phyloP scores from a whole-genome alignment of 2,329 filamentous ascomycete species.

The Macrophomina phaseolina region DNA sequence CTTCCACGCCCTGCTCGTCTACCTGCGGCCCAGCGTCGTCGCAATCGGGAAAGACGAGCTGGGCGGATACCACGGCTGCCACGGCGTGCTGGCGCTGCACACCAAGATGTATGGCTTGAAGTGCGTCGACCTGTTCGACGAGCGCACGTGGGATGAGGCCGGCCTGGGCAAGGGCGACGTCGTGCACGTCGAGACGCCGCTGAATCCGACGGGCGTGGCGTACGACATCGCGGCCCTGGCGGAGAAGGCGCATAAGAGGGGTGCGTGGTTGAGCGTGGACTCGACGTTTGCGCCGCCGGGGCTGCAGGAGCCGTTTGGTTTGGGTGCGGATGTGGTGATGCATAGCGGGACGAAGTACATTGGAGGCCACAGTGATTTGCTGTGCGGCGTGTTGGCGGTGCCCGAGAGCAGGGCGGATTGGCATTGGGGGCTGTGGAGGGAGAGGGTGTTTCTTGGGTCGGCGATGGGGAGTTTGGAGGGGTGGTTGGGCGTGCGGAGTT shows the following conservation, averaged over 20 bases:
- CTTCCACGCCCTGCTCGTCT: slow-evolving; percentile 86
- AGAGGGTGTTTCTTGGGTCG: slow-evolving; percentile 77
- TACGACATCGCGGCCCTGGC: slow-evolving; percentile 75
- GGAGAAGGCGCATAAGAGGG: slow-evolving; percentile 70
- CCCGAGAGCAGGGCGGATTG: slow-evolving; percentile 33
- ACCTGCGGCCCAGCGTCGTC: slow-evolving; percentile 80
- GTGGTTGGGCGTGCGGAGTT: slow-evolving; percentile 86
- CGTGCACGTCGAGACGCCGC: slow-evolving; percentile 88
- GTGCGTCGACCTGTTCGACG: slow-evolving; percentile 68
- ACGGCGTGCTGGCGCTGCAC: slow-evolving; percentile 79
- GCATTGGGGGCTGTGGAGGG: slow-evolving; percentile 62
- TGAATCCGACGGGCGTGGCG: slow-evolving; percentile 88
- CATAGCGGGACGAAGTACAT: slow-evolving; percentile 96
- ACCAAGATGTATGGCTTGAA: slow-evolving; percentile 76
- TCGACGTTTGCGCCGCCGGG: slow-evolving; percentile 92
- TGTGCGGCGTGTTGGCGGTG: slow-evolving; percentile 82
- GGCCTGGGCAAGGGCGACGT: slow-evolving; percentile 79
- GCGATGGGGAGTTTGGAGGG: slow-evolving; percentile 90
- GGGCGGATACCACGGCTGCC: slow-evolving; percentile 90
- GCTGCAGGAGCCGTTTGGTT: slow-evolving; percentile 81
- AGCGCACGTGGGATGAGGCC: slow-evolving; percentile 64
- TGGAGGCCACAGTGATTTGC: slow-evolving; percentile 91
- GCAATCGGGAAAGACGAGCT: slow-evolving; percentile 65
- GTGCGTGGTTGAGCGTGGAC: slow-evolving; percentile 82
- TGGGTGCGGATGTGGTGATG: slow-evolving; percentile 86